Evolutionary conservation across 352 stramenopile species (phyloP).

Genomic region (Globisporangium irregulare): DNA sequence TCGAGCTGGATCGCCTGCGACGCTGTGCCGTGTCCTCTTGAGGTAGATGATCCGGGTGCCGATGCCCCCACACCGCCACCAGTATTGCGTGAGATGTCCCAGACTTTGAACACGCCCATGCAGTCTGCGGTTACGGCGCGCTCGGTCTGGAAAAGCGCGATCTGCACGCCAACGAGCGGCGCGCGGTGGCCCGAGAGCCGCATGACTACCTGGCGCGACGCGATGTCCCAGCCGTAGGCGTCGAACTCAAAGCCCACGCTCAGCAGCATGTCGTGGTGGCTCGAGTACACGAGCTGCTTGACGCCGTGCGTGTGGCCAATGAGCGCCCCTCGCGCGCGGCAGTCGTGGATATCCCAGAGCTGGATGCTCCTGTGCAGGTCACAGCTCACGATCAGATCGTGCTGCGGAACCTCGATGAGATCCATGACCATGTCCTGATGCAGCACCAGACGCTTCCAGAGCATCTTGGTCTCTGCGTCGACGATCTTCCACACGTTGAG

Average conservation of each 20-base stretch:
- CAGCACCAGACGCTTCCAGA: conserved; percentile 49
- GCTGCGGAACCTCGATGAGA: conserved; percentile 59
- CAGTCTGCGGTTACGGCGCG: conserved; percentile 77
- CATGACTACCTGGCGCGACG: conserved; percentile 68
- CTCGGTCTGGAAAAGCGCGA: conserved; percentile 72
- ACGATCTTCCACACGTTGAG: conserved; percentile 73
- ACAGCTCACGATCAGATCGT: conserved; percentile 76
- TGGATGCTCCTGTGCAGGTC: conserved; percentile 68
- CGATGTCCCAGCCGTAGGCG: conserved; percentile 79
- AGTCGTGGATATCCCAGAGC: conserved; percentile 82
- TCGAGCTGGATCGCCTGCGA: conserved; percentile 64
- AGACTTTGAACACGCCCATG: conserved; percentile 80
- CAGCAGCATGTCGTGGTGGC: conserved; percentile 68
- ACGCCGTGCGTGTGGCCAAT: conserved; percentile 63
- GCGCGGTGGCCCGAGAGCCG: conserved; percentile 58
- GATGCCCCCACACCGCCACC: conserved; percentile 9
- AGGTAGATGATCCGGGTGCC: neutral
- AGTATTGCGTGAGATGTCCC: conserved; percentile 66
- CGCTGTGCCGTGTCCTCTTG: conserved; percentile 17
- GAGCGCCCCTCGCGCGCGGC: conserved; percentile 51
- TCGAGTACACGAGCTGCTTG: conserved; percentile 75
- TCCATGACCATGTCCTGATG: conserved; percentile 70
- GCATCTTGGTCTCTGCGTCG: conserved; percentile 47
- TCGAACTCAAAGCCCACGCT: conserved; percentile 86
- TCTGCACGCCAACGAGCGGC: conserved; percentile 70